Evolutionary conservation across 176 grass and related monocot species (phyloP).

Genomic region (Carex parvula): DNA sequence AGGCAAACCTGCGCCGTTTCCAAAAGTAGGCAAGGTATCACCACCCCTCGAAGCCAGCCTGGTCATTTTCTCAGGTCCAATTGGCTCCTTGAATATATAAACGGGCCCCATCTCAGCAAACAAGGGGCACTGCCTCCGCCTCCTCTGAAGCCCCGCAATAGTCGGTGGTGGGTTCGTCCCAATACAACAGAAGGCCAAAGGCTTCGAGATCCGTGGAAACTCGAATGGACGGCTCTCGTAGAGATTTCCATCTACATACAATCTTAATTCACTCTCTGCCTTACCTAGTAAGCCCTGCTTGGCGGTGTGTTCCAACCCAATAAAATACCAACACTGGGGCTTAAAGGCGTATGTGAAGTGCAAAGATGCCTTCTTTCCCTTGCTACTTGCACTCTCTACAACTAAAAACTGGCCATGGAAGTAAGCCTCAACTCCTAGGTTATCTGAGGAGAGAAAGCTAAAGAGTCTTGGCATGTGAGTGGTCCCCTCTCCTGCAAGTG

Average conservation of each 20-base stretch:
- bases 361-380: conserved; percentile 88
- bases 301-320: conserved; percentile 84
- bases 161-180: conserved; percentile 96
- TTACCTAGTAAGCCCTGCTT: conserved; percentile 91
- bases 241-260: conserved; percentile 76
- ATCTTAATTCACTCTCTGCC: conserved; percentile 82
- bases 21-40: conserved; percentile 78
- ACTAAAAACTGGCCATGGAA: conserved; percentile 99
- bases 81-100: conserved; percentile 96
- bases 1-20: conserved; percentile 86
- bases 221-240: conserved; percentile 86
- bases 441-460: conserved; percentile 90
- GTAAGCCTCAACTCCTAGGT: conserved; percentile 89
- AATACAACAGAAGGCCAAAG: conserved; percentile 85
- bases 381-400: conserved; percentile 67
- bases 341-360: conserved; percentile 96
- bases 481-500: conserved; percentile 93
- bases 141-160: conserved; percentile 86
- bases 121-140: conserved; percentile 73
- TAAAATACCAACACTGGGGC: conserved; percentile 83
- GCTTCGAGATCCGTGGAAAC: conserved; percentile 90
- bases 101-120: conserved; percentile 98
- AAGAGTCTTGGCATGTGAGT: conserved; percentile 92
- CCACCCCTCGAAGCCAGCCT: conserved; percentile 65
- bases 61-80: conserved; percentile 75